A percentile compares a stretch with the other conserved stretches of the same genome.
These are phyloP conservation scores for Cyclotella distinguenda DNA, from an alignment of 108 stramenopile genomes.

Conservation along the genomic window DNA sequence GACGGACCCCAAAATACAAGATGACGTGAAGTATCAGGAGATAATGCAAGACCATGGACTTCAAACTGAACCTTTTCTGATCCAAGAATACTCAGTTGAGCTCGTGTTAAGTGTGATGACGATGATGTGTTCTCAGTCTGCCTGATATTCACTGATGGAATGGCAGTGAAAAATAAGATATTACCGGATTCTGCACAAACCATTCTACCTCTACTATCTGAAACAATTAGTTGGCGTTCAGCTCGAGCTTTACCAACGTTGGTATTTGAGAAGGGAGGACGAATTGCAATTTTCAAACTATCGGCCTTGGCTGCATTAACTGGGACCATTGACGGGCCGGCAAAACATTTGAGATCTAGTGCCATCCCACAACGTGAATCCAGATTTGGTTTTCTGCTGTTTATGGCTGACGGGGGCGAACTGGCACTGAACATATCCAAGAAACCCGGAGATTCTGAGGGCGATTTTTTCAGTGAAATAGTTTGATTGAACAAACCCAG, in stretches of 20 bases:
- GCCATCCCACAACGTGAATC: slow-evolving; percentile 30
- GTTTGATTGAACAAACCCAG: slow-evolving; percentile 24
- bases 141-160: slow-evolving; percentile 53
- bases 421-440: neutral
- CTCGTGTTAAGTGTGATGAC: slow-evolving; percentile 34
- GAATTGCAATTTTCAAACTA: slow-evolving; percentile 45
- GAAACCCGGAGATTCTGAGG: neutral
- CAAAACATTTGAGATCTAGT: slow-evolving; percentile 29
- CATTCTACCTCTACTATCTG: slow-evolving; percentile 68
- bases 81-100: slow-evolving; percentile 61
- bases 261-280: slow-evolving; percentile 37
- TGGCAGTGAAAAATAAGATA: slow-evolving; percentile 60
- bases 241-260: slow-evolving; percentile 36
- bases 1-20: slow-evolving; percentile 68
- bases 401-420: neutral
- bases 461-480: neutral
- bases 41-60: slow-evolving; percentile 56
- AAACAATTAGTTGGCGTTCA: slow-evolving; percentile 39
- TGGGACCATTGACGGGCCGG: slow-evolving; percentile 34
- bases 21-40: slow-evolving; percentile 61
- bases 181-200: slow-evolving; percentile 57
- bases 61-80: slow-evolving; percentile 51
- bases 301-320: slow-evolving; percentile 54
- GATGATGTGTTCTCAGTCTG: slow-evolving; percentile 32
- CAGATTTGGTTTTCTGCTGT: slow-evolving; percentile 13